Percentiles rank a stretch among this genome's conserved stretches.
Evolutionary conservation across 106 monocot species (phyloP).

Genomic region (Posidonia australis): DNA sequence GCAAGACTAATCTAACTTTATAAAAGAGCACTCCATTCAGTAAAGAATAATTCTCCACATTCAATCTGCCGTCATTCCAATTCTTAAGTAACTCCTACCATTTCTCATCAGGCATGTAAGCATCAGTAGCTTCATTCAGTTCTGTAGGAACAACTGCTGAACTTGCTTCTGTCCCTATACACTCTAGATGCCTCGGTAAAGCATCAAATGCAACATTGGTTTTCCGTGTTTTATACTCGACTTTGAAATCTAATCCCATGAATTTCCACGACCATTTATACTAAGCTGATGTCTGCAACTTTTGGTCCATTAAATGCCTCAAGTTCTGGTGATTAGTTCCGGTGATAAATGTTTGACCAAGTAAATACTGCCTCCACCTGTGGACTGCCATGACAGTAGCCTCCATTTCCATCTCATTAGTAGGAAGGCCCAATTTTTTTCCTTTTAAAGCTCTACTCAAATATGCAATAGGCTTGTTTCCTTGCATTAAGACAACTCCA

Average conservation of each 20-base stretch:
- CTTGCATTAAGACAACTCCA: neutral
- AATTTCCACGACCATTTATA: conserved; percentile 7
- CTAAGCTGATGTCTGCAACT: neutral
- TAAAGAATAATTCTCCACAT: too few species aligned
- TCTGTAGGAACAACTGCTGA: too few species aligned
- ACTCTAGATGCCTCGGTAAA: too few species aligned
- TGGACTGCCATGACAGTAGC: neutral
- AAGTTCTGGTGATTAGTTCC: conserved; percentile 2
- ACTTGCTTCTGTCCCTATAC: too few species aligned
- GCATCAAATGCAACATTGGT: too few species aligned
- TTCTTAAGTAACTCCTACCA: too few species aligned
- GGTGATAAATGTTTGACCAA: neutral
- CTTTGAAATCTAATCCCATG: neutral
- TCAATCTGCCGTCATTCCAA: too few species aligned
- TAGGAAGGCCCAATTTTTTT: neutral
- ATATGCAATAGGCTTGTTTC: neutral
- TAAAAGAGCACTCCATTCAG: too few species aligned
- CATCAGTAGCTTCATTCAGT: too few species aligned
- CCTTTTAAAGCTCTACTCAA: neutral
- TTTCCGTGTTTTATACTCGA: conserved; percentile 4
- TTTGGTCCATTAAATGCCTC: neutral
- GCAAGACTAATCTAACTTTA: too few species aligned
- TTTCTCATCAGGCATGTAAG: too few species aligned
- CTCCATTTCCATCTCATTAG: conserved; percentile 8
- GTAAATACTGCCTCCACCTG: conserved; percentile 1